Conservation (phyloP, 2,329 filamentous ascomycete species). For the Nemania bipapillata region DNA sequence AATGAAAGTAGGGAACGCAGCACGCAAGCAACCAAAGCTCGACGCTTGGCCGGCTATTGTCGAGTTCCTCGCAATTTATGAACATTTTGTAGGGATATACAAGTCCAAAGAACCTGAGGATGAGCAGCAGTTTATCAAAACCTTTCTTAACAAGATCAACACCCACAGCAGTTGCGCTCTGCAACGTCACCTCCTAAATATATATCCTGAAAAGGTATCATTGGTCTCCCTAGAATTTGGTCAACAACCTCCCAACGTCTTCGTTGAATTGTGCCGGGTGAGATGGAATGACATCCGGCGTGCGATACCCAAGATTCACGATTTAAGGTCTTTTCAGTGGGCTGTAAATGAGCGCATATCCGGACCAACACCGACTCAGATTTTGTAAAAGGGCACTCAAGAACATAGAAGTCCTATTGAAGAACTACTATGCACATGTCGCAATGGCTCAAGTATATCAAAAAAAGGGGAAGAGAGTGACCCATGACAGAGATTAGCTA, state of each 20-base stretch:
- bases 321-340: constrained; percentile 26
- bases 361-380: constrained; percentile 3
- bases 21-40: neutral
- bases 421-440: no score
- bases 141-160: constrained; percentile 40
- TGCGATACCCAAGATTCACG: constrained; percentile 13
- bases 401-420: neutral
- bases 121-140: constrained; percentile 39
- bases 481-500: no score
- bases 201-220: constrained; percentile 35
- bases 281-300: constrained; percentile 25
- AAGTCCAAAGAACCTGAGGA: constrained; percentile 36
- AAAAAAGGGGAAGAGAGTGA: no score
- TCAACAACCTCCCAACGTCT: constrained; percentile 18
- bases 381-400: neutral
- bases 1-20: neutral
- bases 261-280: constrained; percentile 15
- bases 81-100: constrained; percentile 39
- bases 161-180: constrained; percentile 38
- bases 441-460: no score
- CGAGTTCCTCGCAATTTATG: constrained; percentile 36
- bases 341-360: constrained; percentile 22
- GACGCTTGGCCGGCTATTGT: constrained; percentile 23
- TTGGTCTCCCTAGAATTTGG: constrained; percentile 8
- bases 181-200: constrained; percentile 39